These are phyloP conservation scores for Lentinula raphanica DNA, from an alignment of 768 basidiomycete species.

Conservation along the genomic window DNA sequence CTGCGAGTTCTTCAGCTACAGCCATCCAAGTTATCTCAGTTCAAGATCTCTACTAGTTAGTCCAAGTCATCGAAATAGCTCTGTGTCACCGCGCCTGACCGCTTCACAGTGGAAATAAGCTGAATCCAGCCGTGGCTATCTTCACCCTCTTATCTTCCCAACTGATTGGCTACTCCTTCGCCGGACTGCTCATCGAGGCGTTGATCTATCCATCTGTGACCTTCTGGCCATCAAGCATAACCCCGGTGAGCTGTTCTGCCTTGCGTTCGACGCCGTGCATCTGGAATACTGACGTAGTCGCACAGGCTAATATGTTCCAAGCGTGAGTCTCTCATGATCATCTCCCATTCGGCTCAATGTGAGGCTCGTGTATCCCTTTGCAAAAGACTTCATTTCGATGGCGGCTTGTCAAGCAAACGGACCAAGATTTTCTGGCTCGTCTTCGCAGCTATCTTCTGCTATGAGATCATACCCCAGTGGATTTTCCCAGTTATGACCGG, in stretches of 20 bases:
- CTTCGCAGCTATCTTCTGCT: conserved; percentile 27
- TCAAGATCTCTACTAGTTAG: conserved; percentile 21
- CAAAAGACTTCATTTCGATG: conserved; percentile 8
- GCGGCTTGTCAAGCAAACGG: conserved; percentile 30
- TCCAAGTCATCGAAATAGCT: conserved; percentile 2
- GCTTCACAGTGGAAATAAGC: conserved; percentile 16
- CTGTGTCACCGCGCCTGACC: conserved; percentile 7
- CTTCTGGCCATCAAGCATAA: conserved; percentile 16
- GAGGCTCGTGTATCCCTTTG: neutral
- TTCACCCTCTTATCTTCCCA: conserved; percentile 23
- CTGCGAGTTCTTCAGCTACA: conserved; percentile 25
- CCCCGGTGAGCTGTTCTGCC: neutral
- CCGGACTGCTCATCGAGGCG: conserved; percentile 20
- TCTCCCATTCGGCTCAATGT: neutral
- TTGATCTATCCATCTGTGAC: conserved; percentile 19
- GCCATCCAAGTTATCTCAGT: conserved; percentile 30
- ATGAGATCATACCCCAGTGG: conserved; percentile 36
- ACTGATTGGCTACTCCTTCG: conserved; percentile 25
- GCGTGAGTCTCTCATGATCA: neutral
- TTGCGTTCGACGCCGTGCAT: neutral
- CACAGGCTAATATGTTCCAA: conserved; percentile 13
- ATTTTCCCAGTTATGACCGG: conserved; percentile 25
- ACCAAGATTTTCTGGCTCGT: conserved; percentile 35
- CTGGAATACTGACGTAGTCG: neutral
- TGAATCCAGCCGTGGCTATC: conserved; percentile 23